Conservation (phyloP, 139 green algal genomes). For the Asterochloris sp. region DNA sequence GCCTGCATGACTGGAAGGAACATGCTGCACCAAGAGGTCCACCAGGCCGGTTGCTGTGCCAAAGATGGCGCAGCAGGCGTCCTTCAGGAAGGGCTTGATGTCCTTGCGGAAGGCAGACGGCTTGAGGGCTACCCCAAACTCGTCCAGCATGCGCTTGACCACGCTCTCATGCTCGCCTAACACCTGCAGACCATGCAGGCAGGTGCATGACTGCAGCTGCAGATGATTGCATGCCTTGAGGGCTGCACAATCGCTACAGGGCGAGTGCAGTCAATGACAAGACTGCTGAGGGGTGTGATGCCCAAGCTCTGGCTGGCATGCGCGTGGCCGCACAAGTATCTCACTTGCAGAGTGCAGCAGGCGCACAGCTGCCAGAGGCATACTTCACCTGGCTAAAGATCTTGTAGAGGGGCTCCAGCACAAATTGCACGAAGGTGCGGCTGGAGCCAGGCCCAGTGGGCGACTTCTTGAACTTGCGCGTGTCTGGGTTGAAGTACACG, state of each 20-base stretch:
- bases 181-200: conserved; percentile 23
- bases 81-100: conserved; percentile 89
- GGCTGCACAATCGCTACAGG: background rate
- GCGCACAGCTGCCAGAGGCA: background rate
- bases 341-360: background rate
- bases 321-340: background rate
- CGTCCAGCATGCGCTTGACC: conserved; percentile 55
- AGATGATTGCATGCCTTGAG: background rate
- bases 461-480: conserved; percentile 79
- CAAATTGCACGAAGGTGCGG: conserved; percentile 92
- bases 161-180: conserved; percentile 52
- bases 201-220: background rate
- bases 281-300: background rate
- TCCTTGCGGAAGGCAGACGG: conserved; percentile 70
- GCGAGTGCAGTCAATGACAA: background rate
- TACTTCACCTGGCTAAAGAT: conserved; percentile 63
- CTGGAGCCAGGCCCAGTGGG: conserved; percentile 26
- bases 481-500: conserved; percentile 82
- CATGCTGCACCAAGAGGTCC: conserved; percentile 86
- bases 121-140: conserved; percentile 85
- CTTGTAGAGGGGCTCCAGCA: conserved; percentile 98
- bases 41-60: conserved; percentile 75
- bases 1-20: conserved; percentile 73
- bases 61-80: conserved; percentile 64
- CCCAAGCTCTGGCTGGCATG: no score